Evolutionary conservation across 2,329 filamentous ascomycete species (phyloP), one percentile per base, ranked within the genome.

Genomic region (Tetracladium maxilliforme): DNA sequence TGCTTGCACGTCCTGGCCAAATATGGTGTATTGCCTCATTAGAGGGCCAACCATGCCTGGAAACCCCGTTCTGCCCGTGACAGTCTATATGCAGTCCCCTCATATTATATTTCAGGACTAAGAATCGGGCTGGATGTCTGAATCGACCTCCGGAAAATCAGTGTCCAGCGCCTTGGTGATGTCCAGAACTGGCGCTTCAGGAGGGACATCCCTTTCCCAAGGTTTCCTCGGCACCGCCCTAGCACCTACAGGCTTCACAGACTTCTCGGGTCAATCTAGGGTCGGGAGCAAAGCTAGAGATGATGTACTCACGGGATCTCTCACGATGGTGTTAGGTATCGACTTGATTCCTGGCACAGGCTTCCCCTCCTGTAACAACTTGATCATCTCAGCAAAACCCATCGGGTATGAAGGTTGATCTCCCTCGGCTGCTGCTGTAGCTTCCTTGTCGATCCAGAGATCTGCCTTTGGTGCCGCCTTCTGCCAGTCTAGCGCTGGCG

Each of bases 331-430:
- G 36, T 82, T 69, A 5, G 86, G 83, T 26, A 94, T 87, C 34
- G 92, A 70, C 37, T 74, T 73, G 41, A 94, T 92, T 1, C 86
- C 86, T 2, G 84, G 83, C 21, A 94, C 77, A 1, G 80, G 75
- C 38, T 82, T 72, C 26, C 83, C 83, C 15, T 71, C 74, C 14
- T 81, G 80, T 27, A 94, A 80, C 27, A 92, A 66, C 40, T 82
- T 77, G 28, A 92, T 75, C 33, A 94, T 83, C 36, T 87, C 73
- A 6, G 80, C 76, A 48, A 94, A 93, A 2, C 72, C 76, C 24
- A 73, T 74, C 4, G 84, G 84, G 40, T 92, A 92, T 2, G 70
- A 66, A 19, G 82, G 77, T 22, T 67, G 59, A 19, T 52, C 52
- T 12, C 27, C 19, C 5, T 22, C 21, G 15, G 27, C 16, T 23